Percentiles rank a stretch among this genome's conserved stretches.
Evolutionary conservation across 1,139 yeast genomes (phyloP).

Genomic region (Suzukiozyma palmioleophila): DNA sequence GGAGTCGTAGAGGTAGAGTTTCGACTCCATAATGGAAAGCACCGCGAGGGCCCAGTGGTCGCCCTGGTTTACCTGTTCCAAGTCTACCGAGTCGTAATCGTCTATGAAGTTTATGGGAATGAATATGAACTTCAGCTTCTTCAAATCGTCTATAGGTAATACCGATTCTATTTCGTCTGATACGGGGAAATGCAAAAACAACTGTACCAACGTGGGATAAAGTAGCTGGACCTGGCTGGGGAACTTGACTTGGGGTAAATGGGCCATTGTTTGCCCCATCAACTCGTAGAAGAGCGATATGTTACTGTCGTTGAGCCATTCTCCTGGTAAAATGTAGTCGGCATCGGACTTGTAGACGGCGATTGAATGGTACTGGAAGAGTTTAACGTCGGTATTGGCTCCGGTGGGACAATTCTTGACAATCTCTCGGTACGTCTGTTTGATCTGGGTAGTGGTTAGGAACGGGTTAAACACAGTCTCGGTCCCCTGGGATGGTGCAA

Average conservation of each 20-base stretch:
- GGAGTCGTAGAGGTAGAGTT: conserved; percentile 37
- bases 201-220: conserved; percentile 37
- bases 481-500: conserved; percentile 3
- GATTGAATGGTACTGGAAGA: conserved; percentile 38
- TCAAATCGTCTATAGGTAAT: conserved; percentile 30
- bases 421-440: conserved; percentile 15
- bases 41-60: conserved; percentile 45
- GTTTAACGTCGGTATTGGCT: conserved; percentile 18
- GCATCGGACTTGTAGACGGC: conserved; percentile 38
- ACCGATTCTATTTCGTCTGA: conserved; percentile 22
- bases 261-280: conserved; percentile 23
- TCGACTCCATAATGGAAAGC: conserved; percentile 26
- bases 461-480: conserved; percentile 15
- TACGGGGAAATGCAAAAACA: conserved; percentile 34
- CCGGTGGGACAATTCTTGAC: conserved; percentile 8
- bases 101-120: conserved; percentile 40
- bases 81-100: conserved; percentile 21
- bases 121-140: conserved; percentile 31
- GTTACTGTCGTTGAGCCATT: conserved; percentile 74
- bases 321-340: conserved; percentile 43
- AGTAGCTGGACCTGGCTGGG: conserved; percentile 28
- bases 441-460: conserved; percentile 20
- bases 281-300: conserved; percentile 61
- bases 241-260: conserved; percentile 10
- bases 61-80: conserved; percentile 34